phyloP scores from a whole-genome alignment of 2,329 filamentous ascomycete species.

The Cercospora sojina region DNA sequence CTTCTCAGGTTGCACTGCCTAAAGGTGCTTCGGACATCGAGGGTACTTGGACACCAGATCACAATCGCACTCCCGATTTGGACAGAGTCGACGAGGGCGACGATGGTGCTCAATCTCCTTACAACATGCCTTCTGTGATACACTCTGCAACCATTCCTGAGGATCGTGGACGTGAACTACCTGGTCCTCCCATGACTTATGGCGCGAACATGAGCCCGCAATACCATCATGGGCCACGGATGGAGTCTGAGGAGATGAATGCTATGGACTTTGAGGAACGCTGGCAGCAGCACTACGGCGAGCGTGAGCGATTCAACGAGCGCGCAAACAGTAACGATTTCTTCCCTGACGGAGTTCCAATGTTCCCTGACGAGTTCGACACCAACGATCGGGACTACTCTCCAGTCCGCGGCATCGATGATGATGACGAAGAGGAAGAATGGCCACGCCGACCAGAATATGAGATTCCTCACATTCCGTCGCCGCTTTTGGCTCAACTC shows the following conservation, averaged over 20 bases:
- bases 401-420: constrained; percentile 12
- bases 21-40: constrained; percentile 9
- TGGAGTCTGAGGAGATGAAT: constrained; percentile 11
- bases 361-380: constrained; percentile 17
- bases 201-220: constrained; percentile 12
- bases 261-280: constrained; percentile 6
- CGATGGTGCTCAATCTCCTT: constrained; percentile 17
- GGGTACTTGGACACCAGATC: constrained; percentile 8
- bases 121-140: constrained; percentile 8
- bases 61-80: neutral
- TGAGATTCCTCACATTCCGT: constrained; percentile 17
- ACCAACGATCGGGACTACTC: constrained; percentile 13
- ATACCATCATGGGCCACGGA: constrained; percentile 2
- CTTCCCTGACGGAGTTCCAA: constrained; percentile 9
- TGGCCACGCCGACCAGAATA: constrained; percentile 17
- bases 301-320: constrained; percentile 10
- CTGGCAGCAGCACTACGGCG: constrained; percentile 4
- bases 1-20: constrained; percentile 12
- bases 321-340: constrained; percentile 13
- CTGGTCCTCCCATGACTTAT: constrained; percentile 7
- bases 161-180: constrained; percentile 9
- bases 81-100: constrained; percentile 9
- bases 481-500: constrained; percentile 14
- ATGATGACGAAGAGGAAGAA: constrained; percentile 11
- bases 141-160: constrained; percentile 14